Evolutionary conservation across 2,329 filamentous ascomycete genomes (phyloP), one percentile per base, ranked within the genome.

Genomic region (Diaporthe sp.): DNA sequence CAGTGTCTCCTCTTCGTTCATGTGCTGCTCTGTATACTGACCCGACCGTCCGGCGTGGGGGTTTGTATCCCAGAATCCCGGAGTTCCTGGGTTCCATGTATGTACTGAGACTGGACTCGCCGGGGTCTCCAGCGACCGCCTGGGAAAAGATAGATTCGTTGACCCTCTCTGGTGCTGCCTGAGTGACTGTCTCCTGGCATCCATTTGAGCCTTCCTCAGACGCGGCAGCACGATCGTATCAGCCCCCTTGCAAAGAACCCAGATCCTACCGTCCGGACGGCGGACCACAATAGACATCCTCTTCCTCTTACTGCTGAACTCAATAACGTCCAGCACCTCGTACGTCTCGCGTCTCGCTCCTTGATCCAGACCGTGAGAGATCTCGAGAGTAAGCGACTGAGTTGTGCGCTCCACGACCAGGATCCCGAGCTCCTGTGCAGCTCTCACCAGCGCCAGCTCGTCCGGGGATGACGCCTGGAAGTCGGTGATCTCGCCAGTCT

Each of bases 401-500:
- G 94, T 88, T 39, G 95, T 92, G 69, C 94, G 90, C 76, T 95
- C 92, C 63, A 92, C 87, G 10, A 97, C 90, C 3, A 95, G 82
- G 78, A 94, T 97, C 0, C 95, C 96, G 50, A 98, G 88, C 77
- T 98, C 95, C 79, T 95, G 92, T 0, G 96, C 95, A 15, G 95
- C 96, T 78, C 91, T 89, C 0, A 98, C 94, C 39, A 98, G 88
- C 9, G 96, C 96, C 69, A 97, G 85, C 81, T 98, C 96, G 80
- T 98, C 96, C 0, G 96, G 96, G 0, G 95, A 98, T 0, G 95
- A 93, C 17, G 96, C 94, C 83, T 98, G 96, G 79, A 94, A 98
- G 9, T 75, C 32, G 27, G n/a, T 81, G 81, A 78, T 75, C 51
- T 91, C 85, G 6, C 93, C 94, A 78, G 93, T 88, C 30, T 91